Conservation (phyloP, 495 filamentous ascomycete species). For the Annulohypoxylon moriforme region DNA sequence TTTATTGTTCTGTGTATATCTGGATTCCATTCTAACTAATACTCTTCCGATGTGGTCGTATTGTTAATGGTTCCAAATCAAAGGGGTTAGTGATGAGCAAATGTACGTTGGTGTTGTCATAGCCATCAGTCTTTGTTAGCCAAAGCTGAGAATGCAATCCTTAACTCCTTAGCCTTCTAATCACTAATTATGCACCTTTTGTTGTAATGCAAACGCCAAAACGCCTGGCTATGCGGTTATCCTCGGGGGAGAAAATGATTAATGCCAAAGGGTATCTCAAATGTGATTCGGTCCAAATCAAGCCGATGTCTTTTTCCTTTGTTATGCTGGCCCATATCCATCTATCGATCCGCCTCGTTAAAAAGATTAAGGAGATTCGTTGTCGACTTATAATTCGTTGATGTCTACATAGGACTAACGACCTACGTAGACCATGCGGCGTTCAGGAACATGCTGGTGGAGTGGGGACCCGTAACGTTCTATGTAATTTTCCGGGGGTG, state of each 20-base stretch:
- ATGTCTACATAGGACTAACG: slow-evolving; percentile 8
- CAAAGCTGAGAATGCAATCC: slow-evolving; percentile 21
- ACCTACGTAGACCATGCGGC: slow-evolving; percentile 36
- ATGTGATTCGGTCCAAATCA: slow-evolving; percentile 19
- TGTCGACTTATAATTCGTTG: not conserved
- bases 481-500: slow-evolving; percentile 29
- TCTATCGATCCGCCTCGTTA: not conserved
- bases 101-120: not conserved
- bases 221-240: slow-evolving; percentile 38
- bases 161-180: slow-evolving; percentile 13
- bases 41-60: not conserved
- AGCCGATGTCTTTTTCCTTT: slow-evolving; percentile 8
- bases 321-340: not conserved
- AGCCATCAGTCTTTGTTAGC: not conserved
- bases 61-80: not conserved
- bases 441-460: slow-evolving; percentile 27
- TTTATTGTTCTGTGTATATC: not conserved
- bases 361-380: not conserved
- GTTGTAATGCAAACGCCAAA: slow-evolving; percentile 27
- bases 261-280: slow-evolving; percentile 39
- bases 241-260: slow-evolving; percentile 9
- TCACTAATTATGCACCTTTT: slow-evolving; percentile 1
- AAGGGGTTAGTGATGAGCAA: not conserved
- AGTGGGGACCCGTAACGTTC: slow-evolving; percentile 22
- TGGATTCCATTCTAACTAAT: not conserved